Evolutionary conservation across 23 red algal species (phyloP).

Genomic region (Gracilaria caudata): DNA sequence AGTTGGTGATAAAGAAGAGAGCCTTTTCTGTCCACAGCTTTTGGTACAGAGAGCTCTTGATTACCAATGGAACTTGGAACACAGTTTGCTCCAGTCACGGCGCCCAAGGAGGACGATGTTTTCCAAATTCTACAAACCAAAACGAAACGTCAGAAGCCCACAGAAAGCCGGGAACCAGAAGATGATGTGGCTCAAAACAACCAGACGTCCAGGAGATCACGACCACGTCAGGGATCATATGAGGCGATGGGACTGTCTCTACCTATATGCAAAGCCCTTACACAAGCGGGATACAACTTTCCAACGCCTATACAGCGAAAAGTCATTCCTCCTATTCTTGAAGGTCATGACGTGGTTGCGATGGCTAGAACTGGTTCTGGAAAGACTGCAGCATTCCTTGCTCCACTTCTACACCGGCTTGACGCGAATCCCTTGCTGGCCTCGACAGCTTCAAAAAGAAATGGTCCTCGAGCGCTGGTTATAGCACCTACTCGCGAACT

Average conservation of each 20-base stretch:
- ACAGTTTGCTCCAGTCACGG: conserved; percentile 29
- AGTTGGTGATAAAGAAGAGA: no score
- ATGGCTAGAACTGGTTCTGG: conserved; percentile 99
- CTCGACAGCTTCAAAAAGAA: conserved; percentile 39
- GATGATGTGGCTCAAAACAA: not conserved
- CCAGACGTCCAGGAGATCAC: not conserved
- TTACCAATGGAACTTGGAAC: conserved; percentile 1
- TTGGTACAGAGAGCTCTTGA: not conserved
- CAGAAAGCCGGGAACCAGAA: not conserved
- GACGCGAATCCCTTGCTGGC: conserved; percentile 12
- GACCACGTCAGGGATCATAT: conserved; percentile 75
- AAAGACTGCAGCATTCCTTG: conserved; percentile 96
- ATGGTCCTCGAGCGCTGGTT: conserved; percentile 76
- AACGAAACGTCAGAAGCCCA: not conserved
- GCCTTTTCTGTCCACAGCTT: no score
- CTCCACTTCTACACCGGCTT: conserved; percentile 78
- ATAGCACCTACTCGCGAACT: conserved; percentile 95
- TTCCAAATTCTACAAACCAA: conserved; percentile 46
- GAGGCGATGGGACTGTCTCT: conserved; percentile 75
- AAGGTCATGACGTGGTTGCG: conserved; percentile 88
- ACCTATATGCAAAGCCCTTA: conserved; percentile 61
- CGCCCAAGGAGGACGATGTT: conserved; percentile 5
- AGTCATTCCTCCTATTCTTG: conserved; percentile 82
- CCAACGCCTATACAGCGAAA: conserved; percentile 95
- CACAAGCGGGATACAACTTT: conserved; percentile 77